Percentiles rank a stretch among this genome's conserved stretches.
These are phyloP conservation scores for Ottelia alismoides DNA, from an alignment of 106 monocot species.

Conservation along the genomic window DNA sequence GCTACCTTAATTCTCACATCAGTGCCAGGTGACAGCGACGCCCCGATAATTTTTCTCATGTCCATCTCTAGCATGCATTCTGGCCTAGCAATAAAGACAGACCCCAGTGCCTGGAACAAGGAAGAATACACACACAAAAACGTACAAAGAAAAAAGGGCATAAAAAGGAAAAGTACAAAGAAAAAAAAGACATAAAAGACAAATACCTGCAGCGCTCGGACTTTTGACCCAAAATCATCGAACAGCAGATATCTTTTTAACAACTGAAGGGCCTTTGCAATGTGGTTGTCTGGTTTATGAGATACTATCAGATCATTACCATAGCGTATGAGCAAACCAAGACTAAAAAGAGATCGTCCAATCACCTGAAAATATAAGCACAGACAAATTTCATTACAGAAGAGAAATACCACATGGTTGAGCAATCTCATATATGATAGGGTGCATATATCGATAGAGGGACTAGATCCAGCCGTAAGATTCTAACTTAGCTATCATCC, in stretches of 20 bases:
- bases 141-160: too few species aligned
- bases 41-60: constrained; percentile 60
- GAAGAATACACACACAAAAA: too few species aligned
- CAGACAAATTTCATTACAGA: too few species aligned
- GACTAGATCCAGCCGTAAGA: too few species aligned
- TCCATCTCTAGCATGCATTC: constrained; percentile 87
- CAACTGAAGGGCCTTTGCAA: constrained; percentile 43
- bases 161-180: too few species aligned
- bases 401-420: too few species aligned
- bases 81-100: constrained; percentile 77
- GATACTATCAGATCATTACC: constrained; percentile 45
- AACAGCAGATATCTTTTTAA: constrained; percentile 51
- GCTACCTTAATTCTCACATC: constrained; percentile 73
- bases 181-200: constrained; percentile 2
- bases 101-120: constrained; percentile 64
- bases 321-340: constrained; percentile 84
- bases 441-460: too few species aligned
- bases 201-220: constrained; percentile 90
- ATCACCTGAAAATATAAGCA: constrained; percentile 45
- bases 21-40: constrained; percentile 50
- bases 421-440: too few species aligned
- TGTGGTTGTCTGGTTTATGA: constrained; percentile 16
- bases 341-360: constrained; percentile 87
- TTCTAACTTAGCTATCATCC: too few species aligned
- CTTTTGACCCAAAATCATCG: constrained; percentile 80